phyloP scores from a whole-genome alignment of 352 stramenopile species.

The Phytophthora rubi region DNA sequence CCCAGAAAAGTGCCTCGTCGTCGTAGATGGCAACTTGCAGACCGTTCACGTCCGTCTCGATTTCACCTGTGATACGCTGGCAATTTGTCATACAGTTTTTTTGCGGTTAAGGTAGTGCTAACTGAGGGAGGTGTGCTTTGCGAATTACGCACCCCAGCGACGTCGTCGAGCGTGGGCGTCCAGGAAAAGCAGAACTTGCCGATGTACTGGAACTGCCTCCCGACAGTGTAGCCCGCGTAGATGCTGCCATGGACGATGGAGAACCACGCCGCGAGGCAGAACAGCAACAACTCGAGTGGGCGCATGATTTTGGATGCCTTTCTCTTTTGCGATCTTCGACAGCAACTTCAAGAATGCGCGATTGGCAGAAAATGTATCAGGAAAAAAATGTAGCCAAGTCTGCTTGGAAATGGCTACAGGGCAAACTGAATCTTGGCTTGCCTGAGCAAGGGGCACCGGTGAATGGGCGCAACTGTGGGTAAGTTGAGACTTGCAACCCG shows the following conservation, averaged over 20 bases:
- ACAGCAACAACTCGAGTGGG: conserved; percentile 18
- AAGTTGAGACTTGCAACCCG: neutral
- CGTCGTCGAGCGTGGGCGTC: conserved; percentile 56
- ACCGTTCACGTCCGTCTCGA: conserved; percentile 66
- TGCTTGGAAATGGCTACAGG: neutral
- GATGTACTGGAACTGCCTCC: conserved; percentile 77
- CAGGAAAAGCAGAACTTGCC: conserved; percentile 88
- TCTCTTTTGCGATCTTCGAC: conserved; percentile 26
- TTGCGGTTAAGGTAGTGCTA: neutral
- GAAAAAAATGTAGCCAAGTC: conserved; percentile 15
- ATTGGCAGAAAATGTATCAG: conserved; percentile 1
- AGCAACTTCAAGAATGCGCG: conserved; percentile 30
- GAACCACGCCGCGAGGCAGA: conserved; percentile 7
- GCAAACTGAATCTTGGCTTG: neutral
- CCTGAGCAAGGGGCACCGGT: neutral
- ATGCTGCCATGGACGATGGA: conserved; percentile 40
- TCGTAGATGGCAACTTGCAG: conserved; percentile 83
- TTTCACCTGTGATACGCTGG: conserved; percentile 62
- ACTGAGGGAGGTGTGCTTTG: neutral
- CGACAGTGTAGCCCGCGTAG: conserved; percentile 66
- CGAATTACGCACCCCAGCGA: conserved; percentile 53
- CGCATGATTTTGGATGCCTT: conserved; percentile 3
- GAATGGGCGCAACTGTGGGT: neutral
- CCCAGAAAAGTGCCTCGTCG: conserved; percentile 81
- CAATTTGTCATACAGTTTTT: conserved; percentile 1